Evolutionary conservation across 2,329 filamentous ascomycete species (phyloP).

Genomic region (Scolecobasidium constrictum): DNA sequence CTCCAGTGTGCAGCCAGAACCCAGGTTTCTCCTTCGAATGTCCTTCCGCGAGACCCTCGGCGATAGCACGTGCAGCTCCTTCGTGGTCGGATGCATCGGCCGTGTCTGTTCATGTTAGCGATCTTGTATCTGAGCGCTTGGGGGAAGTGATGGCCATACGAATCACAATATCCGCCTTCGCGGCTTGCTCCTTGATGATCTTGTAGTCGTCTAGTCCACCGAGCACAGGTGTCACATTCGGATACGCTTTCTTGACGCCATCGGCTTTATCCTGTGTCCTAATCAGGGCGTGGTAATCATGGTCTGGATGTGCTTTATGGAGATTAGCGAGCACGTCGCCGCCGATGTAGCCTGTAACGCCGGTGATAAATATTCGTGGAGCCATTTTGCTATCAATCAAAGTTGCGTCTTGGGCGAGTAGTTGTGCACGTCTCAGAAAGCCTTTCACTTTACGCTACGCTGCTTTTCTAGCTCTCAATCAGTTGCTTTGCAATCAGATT

Average conservation of each 20-base stretch:
- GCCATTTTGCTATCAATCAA: no score
- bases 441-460: no score
- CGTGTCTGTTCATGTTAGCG: no score
- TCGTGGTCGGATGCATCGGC: conserved; percentile 40
- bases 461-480: no score
- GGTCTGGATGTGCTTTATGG: conserved; percentile 35
- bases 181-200: conserved; percentile 33
- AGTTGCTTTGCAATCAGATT: no score
- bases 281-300: conserved; percentile 37
- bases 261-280: conserved; percentile 38
- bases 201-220: conserved; percentile 36
- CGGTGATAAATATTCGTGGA: no score
- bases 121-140: no score
- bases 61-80: conserved; percentile 35
- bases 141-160: no score
- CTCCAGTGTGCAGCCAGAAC: conserved; percentile 43
- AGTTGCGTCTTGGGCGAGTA: no score
- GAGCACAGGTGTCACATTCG: conserved; percentile 39
- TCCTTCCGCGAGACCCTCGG: conserved; percentile 39
- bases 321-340: conserved; percentile 35
- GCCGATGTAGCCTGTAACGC: conserved; percentile 31
- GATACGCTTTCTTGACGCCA: conserved; percentile 32
- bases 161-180: conserved; percentile 41
- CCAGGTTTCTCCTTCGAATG: conserved; percentile 28
- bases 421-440: no score